Evolutionary conservation across 2,329 filamentous ascomycete species (phyloP).

Genomic region (Rutstroemia sp.): DNA sequence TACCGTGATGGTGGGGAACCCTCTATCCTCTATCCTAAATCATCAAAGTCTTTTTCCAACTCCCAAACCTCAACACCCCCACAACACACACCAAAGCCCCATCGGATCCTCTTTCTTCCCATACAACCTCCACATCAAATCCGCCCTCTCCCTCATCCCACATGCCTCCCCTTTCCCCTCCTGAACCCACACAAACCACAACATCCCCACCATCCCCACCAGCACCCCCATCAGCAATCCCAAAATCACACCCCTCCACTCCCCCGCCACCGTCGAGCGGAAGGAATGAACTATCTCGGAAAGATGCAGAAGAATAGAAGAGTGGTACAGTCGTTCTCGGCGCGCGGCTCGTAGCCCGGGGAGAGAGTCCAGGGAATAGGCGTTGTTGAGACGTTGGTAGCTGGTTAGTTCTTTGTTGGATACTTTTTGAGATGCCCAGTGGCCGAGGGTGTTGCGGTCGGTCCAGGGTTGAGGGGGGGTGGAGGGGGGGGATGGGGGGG

Average conservation of each 20-base stretch:
- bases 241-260: not conserved
- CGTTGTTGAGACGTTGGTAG: not conserved
- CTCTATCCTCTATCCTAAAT: too few relatives aligned
- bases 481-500: not conserved
- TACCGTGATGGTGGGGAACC: too few relatives aligned
- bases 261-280: not conserved
- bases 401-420: not conserved
- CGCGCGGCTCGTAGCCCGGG: slow-evolving; percentile 2
- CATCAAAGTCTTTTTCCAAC: too few relatives aligned
- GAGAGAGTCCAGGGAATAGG: not conserved
- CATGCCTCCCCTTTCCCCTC: not conserved
- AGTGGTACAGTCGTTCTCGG: not conserved
- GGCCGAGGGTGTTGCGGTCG: not conserved
- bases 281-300: not conserved
- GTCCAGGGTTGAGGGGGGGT: not conserved
- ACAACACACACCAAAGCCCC: not conserved
- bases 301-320: not conserved
- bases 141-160: not conserved
- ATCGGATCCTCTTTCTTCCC: not conserved
- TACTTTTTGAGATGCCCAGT: not conserved
- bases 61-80: not conserved
- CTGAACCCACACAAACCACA: not conserved
- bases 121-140: not conserved
- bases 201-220: not conserved
- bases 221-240: not conserved